phyloP scores from a whole-genome alignment of 2,329 filamentous ascomycete species.

The Cryphonectria naterciae region DNA sequence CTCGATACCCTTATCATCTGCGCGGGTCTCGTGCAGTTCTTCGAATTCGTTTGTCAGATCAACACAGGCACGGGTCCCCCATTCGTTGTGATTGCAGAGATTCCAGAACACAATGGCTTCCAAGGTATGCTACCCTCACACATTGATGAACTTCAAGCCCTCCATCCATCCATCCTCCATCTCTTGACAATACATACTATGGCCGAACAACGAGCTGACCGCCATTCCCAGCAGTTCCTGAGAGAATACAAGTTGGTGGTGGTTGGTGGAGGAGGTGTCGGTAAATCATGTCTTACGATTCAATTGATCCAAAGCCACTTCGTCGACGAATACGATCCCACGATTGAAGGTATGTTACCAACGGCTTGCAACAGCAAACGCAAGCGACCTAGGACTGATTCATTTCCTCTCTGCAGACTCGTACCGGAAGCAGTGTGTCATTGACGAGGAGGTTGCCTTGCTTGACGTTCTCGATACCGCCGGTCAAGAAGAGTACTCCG shows the following conservation, averaged over 20 bases:
- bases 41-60: constrained; percentile 19
- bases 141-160: constrained; percentile 3
- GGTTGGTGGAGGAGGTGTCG: constrained; percentile 95
- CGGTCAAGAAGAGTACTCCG: constrained; percentile 98
- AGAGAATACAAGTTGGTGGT: constrained; percentile 96
- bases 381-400: constrained; percentile 27
- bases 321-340: constrained; percentile 99
- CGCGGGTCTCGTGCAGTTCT: constrained; percentile 29
- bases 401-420: constrained; percentile 67
- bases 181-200: constrained; percentile 30
- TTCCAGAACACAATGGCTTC: constrained; percentile 43
- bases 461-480: constrained; percentile 98
- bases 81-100: constrained; percentile 22
- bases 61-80: constrained; percentile 24
- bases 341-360: constrained; percentile 82
- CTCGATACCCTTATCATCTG: constrained; percentile 25
- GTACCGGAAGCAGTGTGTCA: constrained; percentile 99
- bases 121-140: constrained; percentile 40
- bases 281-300: constrained; percentile 98
- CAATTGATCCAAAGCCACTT: constrained; percentile 96
- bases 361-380: background rate
- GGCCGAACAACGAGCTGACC: constrained; percentile 15
- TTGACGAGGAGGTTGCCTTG: constrained; percentile 96
- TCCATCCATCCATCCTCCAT: background rate
- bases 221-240: constrained; percentile 63